Conservation (phyloP, 441 rosid genomes). For the Pelargonium australe region DNA sequence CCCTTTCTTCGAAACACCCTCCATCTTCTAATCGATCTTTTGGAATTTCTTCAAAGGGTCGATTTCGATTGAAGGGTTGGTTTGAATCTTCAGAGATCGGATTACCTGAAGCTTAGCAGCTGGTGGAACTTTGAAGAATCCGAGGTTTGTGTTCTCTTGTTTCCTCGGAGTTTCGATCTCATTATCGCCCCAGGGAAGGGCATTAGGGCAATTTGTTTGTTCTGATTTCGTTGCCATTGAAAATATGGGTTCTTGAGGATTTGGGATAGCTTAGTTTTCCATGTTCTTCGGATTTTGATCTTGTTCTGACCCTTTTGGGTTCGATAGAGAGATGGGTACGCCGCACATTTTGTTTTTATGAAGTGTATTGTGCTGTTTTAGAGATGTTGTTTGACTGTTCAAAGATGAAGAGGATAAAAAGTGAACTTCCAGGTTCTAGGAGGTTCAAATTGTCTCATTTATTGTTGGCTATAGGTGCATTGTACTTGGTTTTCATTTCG, state of each 20-base stretch:
- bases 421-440: slow-evolving; percentile 47
- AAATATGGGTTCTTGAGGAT: slow-evolving; percentile 13
- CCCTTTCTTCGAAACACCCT: background rate
- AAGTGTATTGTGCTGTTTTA: slow-evolving; percentile 13
- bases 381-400: slow-evolving; percentile 17
- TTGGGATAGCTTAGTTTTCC: slow-evolving; percentile 22
- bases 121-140: slow-evolving; percentile 17
- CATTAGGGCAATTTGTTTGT: slow-evolving; percentile 3
- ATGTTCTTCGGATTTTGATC: slow-evolving; percentile 12
- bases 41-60: background rate
- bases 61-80: slow-evolving; percentile 3
- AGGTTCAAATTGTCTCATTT: slow-evolving; percentile 75
- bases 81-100: background rate
- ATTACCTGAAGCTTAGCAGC: slow-evolving; percentile 20
- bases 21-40: background rate
- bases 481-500: slow-evolving; percentile 69
- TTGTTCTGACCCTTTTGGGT: background rate
- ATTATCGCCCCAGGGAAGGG: background rate
- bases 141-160: slow-evolving; percentile 14
- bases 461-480: slow-evolving; percentile 47
- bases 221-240: slow-evolving; percentile 12
- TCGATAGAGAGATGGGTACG: slow-evolving; percentile 20
- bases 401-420: slow-evolving; percentile 68
- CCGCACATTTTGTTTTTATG: slow-evolving; percentile 17
- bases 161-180: background rate